Evolutionary conservation across 345 rosid genomes (phyloP).

Genomic region (Camelina neglecta): DNA sequence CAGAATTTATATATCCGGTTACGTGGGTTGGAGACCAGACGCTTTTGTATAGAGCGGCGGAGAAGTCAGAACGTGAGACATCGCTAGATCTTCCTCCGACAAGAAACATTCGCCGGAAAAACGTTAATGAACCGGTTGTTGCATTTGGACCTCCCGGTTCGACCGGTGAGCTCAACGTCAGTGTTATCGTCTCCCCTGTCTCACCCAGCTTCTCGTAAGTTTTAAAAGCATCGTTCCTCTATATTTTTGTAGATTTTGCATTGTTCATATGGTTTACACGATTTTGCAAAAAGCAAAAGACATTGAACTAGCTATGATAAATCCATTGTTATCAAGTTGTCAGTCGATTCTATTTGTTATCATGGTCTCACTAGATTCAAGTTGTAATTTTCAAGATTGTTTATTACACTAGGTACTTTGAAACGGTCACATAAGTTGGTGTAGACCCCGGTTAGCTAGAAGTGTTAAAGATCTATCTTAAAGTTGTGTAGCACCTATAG

Average conservation of each 20-base stretch:
- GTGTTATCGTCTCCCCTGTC: constrained; percentile 82
- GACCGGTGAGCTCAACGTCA: constrained; percentile 85
- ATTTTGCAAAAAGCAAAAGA: neutral
- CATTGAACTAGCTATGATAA: no score
- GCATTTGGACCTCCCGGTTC: constrained; percentile 96
- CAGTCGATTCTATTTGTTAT: neutral
- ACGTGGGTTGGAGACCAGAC: constrained; percentile 88
- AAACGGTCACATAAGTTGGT: neutral
- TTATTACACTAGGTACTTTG: neutral
- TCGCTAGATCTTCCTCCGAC: constrained; percentile 86
- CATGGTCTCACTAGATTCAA: neutral
- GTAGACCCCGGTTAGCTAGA: neutral
- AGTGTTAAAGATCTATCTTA: no score
- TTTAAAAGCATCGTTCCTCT: constrained; percentile 26
- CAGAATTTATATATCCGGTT: constrained; percentile 80
- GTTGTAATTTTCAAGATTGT: neutral
- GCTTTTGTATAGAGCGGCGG: constrained; percentile 73
- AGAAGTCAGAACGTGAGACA: constrained; percentile 59
- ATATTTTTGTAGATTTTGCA: neutral
- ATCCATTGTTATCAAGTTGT: neutral
- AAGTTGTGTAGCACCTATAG: neutral
- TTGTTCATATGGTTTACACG: neutral
- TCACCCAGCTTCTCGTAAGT: constrained; percentile 74
- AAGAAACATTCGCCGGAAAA: constrained; percentile 47
- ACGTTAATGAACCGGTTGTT: constrained; percentile 67